Conservation (phyloP, 495 filamentous ascomycete genomes). For the Tuber aestivum region DNA sequence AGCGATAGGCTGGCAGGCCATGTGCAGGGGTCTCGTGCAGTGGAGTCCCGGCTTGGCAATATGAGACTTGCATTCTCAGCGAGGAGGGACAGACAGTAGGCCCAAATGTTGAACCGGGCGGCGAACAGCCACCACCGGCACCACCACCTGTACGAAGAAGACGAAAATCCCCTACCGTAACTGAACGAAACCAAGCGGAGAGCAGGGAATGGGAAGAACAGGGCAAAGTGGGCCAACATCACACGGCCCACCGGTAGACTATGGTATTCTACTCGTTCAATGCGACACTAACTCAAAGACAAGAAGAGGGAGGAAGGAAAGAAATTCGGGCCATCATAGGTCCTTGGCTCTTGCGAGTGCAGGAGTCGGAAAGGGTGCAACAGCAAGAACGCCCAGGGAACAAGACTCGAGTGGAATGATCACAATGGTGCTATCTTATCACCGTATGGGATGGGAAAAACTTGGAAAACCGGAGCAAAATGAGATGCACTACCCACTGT, state of each 20-base stretch:
- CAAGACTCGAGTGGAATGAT: neutral
- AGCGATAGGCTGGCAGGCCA: constrained; percentile 24
- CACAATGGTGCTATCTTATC: neutral
- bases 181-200: neutral
- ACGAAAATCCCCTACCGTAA: neutral
- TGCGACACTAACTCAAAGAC: neutral
- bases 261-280: neutral
- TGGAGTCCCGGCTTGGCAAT: constrained; percentile 29
- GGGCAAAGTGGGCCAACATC: neutral
- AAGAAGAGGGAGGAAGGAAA: neutral
- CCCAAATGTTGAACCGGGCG: neutral
- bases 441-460: neutral
- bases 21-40: constrained; percentile 26
- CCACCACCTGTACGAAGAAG: neutral
- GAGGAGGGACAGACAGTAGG: constrained; percentile 11
- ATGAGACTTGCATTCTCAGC: constrained; percentile 18
- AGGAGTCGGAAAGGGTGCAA: neutral
- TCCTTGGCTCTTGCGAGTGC: neutral
- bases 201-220: neutral
- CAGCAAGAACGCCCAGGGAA: neutral
- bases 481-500: neutral
- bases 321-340: neutral
- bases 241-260: neutral
- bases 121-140: neutral
- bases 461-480: constrained; percentile 3